Evolutionary conservation across 495 filamentous ascomycete genomes (phyloP).

Genomic region (Xylaria curta): DNA sequence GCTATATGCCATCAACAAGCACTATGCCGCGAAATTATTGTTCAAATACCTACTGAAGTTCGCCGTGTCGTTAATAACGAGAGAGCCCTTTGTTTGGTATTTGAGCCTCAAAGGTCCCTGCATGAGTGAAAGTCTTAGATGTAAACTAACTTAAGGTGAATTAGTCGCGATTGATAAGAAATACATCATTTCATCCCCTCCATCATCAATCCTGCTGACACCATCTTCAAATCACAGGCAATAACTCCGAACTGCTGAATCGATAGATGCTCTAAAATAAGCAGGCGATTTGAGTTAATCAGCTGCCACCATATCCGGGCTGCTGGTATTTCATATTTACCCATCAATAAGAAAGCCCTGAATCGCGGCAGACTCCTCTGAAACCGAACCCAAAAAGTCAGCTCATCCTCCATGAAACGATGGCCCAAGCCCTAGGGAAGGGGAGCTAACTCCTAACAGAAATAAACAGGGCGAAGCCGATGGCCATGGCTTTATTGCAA

Average conservation of each 20-base stretch:
- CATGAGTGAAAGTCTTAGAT: background rate
- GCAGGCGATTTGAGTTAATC: conserved; percentile 8
- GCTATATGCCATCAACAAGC: background rate
- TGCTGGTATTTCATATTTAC: background rate
- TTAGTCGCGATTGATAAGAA: conserved; percentile 14
- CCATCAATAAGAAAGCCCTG: background rate
- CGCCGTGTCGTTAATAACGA: background rate
- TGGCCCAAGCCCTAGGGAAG: background rate
- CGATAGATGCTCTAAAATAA: conserved; percentile 7
- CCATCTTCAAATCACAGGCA: background rate
- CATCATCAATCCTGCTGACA: background rate
- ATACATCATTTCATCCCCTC: background rate
- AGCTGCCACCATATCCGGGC: background rate
- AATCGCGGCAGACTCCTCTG: background rate
- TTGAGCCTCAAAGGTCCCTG: background rate
- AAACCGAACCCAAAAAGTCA: conserved; percentile 1
- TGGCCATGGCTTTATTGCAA: conserved; percentile 1
- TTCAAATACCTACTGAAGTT: background rate
- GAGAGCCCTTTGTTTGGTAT: background rate
- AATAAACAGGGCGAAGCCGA: background rate
- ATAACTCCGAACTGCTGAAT: background rate
- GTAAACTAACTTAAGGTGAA: background rate
- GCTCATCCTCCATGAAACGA: conserved; percentile 12
- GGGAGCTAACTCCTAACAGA: background rate
- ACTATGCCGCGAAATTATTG: background rate